phyloP scores from a whole-genome alignment of 1,284 basidiomycete genomes.

The Cutaneotrichosporon sp. region DNA sequence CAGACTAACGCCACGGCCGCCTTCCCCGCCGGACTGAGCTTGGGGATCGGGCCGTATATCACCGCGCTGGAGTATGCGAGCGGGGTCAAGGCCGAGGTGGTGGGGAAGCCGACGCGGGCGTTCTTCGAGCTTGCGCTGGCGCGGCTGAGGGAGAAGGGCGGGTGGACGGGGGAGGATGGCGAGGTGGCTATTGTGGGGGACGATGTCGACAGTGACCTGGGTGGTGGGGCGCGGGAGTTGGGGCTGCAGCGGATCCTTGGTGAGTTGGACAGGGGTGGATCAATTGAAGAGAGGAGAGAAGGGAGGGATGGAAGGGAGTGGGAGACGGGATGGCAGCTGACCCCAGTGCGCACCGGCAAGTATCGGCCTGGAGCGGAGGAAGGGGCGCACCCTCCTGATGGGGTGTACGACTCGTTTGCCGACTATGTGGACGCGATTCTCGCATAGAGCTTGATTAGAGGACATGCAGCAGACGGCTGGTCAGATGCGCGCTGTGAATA shows the following conservation, averaged over 20 bases:
- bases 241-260: slow-evolving; percentile 67
- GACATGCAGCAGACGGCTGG: no score
- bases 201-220: slow-evolving; percentile 66
- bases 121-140: slow-evolving; percentile 65
- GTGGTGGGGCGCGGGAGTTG: slow-evolving; percentile 63
- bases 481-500: no score
- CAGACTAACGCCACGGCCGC: slow-evolving; percentile 58
- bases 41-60: slow-evolving; percentile 72
- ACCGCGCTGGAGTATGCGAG: slow-evolving; percentile 63
- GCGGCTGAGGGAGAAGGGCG: slow-evolving; percentile 51
- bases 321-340: no score
- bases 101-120: slow-evolving; percentile 65
- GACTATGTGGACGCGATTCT: slow-evolving; percentile 59
- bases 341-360: slow-evolving; percentile 43
- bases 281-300: neutral
- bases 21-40: slow-evolving; percentile 59
- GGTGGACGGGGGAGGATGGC: neutral
- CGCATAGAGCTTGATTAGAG: neutral
- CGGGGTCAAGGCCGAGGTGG: slow-evolving; percentile 58
- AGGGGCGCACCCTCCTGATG: slow-evolving; percentile 57
- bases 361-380: slow-evolving; percentile 38
- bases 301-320: no score
- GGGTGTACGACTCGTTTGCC: slow-evolving; percentile 61
- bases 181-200: slow-evolving; percentile 67
- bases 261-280: no score